Percentiles rank a stretch among this genome's conserved stretches.
These are phyloP conservation scores for Auxenochlorella pyrenoidosa DNA, from an alignment of 139 green algal species.

Conservation along the genomic window DNA sequence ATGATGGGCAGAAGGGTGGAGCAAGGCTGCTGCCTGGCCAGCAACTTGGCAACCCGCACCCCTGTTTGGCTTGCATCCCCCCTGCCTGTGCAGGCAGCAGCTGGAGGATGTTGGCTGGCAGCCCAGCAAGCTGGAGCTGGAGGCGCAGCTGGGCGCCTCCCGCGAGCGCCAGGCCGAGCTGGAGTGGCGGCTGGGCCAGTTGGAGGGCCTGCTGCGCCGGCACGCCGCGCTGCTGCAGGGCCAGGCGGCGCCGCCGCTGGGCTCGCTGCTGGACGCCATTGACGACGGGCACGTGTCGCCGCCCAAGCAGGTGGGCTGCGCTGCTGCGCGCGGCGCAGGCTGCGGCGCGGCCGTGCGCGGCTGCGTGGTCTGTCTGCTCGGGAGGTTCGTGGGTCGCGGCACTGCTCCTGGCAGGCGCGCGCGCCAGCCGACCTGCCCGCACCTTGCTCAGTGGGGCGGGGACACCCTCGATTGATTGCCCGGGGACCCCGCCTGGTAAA, in stretches of 20 bases:
- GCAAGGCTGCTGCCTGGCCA: no score
- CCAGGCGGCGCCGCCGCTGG: neutral
- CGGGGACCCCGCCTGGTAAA: neutral
- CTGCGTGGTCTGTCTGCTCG: no score
- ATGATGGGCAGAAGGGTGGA: neutral
- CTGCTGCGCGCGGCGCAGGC: no score
- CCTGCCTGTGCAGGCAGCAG: constrained; percentile 19
- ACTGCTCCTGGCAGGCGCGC: no score
- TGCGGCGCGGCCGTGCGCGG: no score
- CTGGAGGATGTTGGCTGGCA: constrained; percentile 41
- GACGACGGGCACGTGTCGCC: constrained; percentile 4
- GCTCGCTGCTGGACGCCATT: constrained; percentile 10
- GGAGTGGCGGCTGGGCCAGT: constrained; percentile 44
- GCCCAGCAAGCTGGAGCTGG: constrained; percentile 53
- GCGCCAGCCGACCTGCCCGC: no score
- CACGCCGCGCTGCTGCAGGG: constrained; percentile 3
- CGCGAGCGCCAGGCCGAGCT: constrained; percentile 40
- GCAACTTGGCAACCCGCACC: no score
- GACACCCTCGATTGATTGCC: no score
- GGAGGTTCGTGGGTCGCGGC: no score
- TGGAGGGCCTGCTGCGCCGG: constrained; percentile 24
- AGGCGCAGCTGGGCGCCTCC: constrained; percentile 44
- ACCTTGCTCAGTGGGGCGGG: no score
- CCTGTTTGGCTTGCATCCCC: no score
- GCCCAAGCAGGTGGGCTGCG: neutral